Conservation (phyloP, 257 asterid genomes). For the Vinca minor region DNA sequence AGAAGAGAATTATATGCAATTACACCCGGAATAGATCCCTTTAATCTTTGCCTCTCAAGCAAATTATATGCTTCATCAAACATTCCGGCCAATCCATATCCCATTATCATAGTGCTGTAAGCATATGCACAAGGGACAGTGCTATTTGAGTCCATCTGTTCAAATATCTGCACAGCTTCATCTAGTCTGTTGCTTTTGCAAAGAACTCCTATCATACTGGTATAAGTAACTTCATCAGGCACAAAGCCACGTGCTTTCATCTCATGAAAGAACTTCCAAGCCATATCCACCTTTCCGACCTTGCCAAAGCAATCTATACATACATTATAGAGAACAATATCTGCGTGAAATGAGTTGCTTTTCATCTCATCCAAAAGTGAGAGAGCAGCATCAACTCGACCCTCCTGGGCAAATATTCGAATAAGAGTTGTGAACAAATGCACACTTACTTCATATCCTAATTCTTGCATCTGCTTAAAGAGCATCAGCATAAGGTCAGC, state of each 20-base stretch:
- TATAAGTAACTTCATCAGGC: conserved; percentile 85
- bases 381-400: conserved; percentile 81
- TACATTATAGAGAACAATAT: conserved; percentile 82
- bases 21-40: conserved; percentile 86
- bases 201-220: conserved; percentile 90
- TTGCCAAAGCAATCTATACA: conserved; percentile 91
- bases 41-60: conserved; percentile 81
- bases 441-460: conserved; percentile 82
- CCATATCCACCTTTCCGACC: conserved; percentile 85
- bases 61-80: conserved; percentile 71
- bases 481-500: conserved; percentile 76
- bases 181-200: conserved; percentile 54
- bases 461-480: conserved; percentile 81
- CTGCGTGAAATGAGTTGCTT: conserved; percentile 66
- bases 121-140: conserved; percentile 91
- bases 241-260: conserved; percentile 52
- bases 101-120: conserved; percentile 95
- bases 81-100: conserved; percentile 74
- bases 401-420: conserved; percentile 77
- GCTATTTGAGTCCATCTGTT: conserved; percentile 65
- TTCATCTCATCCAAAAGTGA: conserved; percentile 78
- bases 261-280: conserved; percentile 95
- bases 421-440: conserved; percentile 78
- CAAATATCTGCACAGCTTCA: conserved; percentile 83
- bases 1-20: conserved; percentile 78